A percentile compares a stretch with the other conserved stretches of the same genome.
phyloP scores from a whole-genome alignment of 495 filamentous ascomycete species.

The Trichoderma erinaceum region DNA sequence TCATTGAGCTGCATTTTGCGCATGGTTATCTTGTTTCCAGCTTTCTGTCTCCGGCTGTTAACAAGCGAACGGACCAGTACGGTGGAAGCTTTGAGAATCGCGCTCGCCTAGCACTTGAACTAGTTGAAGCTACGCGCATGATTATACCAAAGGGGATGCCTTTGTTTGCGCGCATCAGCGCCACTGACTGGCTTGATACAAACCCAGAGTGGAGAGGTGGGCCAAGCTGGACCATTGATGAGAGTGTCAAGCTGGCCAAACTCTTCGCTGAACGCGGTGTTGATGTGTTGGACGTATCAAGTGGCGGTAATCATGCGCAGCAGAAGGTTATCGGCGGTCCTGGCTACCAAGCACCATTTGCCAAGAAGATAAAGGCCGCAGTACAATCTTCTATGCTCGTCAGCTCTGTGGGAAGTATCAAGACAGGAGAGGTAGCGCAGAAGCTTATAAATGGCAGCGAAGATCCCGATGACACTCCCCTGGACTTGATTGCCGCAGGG shows the following conservation, averaged over 20 bases:
- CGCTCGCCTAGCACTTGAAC: constrained; percentile 47
- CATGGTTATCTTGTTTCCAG: constrained; percentile 51
- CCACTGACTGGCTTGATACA: constrained; percentile 57
- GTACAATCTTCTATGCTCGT: constrained; percentile 53
- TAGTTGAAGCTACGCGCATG: constrained; percentile 47
- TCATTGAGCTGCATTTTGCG: constrained; percentile 42
- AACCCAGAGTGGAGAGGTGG: constrained; percentile 30
- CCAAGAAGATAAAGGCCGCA: constrained; percentile 52
- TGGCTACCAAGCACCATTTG: constrained; percentile 55
- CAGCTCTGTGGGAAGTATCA: constrained; percentile 57
- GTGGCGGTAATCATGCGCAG: constrained; percentile 51
- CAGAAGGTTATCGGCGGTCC: constrained; percentile 52
- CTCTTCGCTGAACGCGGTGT: constrained; percentile 50
- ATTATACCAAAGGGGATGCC: constrained; percentile 58
- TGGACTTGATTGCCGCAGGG: constrained; percentile 57
- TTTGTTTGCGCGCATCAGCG: constrained; percentile 52
- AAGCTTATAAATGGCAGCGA: constrained; percentile 42
- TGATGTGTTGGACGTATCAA: constrained; percentile 59
- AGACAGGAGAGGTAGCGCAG: constrained; percentile 49
- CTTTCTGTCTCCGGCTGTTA: constrained; percentile 49
- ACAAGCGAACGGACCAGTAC: constrained; percentile 55
- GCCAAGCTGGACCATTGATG: constrained; percentile 50
- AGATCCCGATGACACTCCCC: constrained; percentile 25
- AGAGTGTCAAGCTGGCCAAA: constrained; percentile 48
- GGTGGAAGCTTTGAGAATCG: constrained; percentile 60